A percentile compares a stretch with the other conserved stretches of the same genome.
Evolutionary conservation across 768 basidiomycete species (phyloP).

Genomic region (Suillus americanus): DNA sequence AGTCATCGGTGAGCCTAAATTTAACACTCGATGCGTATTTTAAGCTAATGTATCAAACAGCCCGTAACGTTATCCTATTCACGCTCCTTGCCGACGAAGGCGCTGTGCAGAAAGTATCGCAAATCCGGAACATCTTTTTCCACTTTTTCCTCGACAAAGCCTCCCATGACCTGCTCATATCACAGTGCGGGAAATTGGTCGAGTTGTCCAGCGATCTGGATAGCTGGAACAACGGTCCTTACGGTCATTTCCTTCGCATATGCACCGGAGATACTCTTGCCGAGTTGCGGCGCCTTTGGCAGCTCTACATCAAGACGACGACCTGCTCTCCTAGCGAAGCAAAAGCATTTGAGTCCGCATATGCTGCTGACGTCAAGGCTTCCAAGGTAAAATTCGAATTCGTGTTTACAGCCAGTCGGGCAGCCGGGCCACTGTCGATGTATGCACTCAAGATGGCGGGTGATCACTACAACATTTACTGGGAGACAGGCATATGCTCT

Average conservation of each 20-base stretch:
- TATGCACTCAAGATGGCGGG: constrained; percentile 8
- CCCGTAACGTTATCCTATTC: constrained; percentile 30
- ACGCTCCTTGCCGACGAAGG: constrained; percentile 27
- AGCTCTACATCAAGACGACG: constrained; percentile 14
- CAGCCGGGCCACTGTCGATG: constrained; percentile 26
- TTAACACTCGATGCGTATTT: background rate
- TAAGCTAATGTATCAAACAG: constrained; percentile 7
- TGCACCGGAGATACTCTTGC: constrained; percentile 26
- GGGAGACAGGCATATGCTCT: constrained; percentile 25
- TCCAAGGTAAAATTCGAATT: background rate
- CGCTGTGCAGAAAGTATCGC: constrained; percentile 14
- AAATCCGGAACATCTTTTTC: constrained; percentile 33
- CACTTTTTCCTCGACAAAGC: constrained; percentile 26
- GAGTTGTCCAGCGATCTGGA: constrained; percentile 15
- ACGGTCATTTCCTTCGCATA: constrained; percentile 22
- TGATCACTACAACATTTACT: constrained; percentile 26
- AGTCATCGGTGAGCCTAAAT: constrained; percentile 24
- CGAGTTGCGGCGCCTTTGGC: constrained; percentile 23
- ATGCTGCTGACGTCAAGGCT: constrained; percentile 22
- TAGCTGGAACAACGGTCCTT: constrained; percentile 28
- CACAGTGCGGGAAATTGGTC: constrained; percentile 27
- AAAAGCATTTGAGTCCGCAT: constrained; percentile 17
- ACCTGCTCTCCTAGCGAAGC: constrained; percentile 13
- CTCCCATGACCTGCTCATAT: constrained; percentile 24
- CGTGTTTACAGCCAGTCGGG: constrained; percentile 20